Evolutionary conservation across 2,329 filamentous ascomycete genomes (phyloP).

Genomic region (Polytolypa hystricis): DNA sequence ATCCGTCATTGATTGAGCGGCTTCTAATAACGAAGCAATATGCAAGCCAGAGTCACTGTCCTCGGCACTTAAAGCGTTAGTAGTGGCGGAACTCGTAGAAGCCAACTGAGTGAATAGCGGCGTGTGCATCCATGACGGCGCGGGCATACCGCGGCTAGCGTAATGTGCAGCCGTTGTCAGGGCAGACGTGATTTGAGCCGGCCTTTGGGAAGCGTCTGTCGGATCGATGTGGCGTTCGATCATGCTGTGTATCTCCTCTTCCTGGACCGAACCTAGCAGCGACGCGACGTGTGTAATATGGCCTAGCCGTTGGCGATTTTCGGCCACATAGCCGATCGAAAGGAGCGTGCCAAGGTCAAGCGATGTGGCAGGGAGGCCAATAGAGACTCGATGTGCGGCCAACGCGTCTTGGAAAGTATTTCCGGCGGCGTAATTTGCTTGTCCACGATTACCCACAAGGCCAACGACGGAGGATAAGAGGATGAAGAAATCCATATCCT

Average conservation of each 20-base stretch:
- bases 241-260: conserved; percentile 13
- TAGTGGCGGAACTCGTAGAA: conserved; percentile 5
- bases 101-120: conserved; percentile 16
- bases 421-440: conserved; percentile 36
- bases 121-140: conserved; percentile 16
- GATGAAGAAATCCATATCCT: conserved; percentile 32
- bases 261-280: conserved; percentile 9
- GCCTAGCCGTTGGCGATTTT: conserved; percentile 12
- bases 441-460: conserved; percentile 35
- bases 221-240: conserved; percentile 13
- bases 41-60: conserved; percentile 5
- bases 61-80: conserved; percentile 5
- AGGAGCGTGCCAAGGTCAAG: conserved; percentile 25
- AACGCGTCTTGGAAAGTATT: conserved; percentile 30
- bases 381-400: conserved; percentile 18
- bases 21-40: conserved; percentile 9
- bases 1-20: conserved; percentile 10
- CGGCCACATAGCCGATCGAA: conserved; percentile 23
- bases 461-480: conserved; percentile 32
- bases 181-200: conserved; percentile 13
- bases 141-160: conserved; percentile 11
- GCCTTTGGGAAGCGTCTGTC: conserved; percentile 8
- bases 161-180: conserved; percentile 12
- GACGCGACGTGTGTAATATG: conserved; percentile 7
- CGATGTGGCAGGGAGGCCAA: conserved; percentile 15